Percentiles rank a stretch among this genome's conserved stretches.
These are phyloP conservation scores for Tetrahymena borealis DNA, from an alignment of 73 alveolate genomes.

Conservation along the genomic window DNA sequence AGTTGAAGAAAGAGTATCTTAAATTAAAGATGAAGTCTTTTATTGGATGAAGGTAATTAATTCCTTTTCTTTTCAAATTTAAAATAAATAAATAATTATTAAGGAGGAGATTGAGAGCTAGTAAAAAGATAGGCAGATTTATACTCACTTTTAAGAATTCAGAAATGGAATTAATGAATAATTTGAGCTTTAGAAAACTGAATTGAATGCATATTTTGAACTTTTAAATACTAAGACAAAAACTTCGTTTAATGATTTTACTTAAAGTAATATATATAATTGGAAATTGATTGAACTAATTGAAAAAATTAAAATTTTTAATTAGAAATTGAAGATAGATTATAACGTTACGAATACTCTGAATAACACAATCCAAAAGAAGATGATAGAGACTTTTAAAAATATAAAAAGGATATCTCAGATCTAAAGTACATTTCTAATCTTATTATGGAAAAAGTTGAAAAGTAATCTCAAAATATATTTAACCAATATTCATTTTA, in stretches of 20 bases:
- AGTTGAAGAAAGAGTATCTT: neutral
- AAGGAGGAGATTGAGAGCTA: neutral
- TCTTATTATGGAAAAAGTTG: neutral
- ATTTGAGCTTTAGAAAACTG: neutral
- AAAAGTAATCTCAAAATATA: neutral
- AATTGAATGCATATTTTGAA: neutral
- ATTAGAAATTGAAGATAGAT: neutral
- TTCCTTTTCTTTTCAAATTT: neutral
- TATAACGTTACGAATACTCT: neutral
- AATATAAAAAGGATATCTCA: neutral
- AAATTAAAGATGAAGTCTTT: neutral
- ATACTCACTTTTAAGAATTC: neutral
- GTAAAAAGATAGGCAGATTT: neutral
- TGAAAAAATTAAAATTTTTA: neutral
- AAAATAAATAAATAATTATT: neutral
- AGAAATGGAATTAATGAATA: neutral
- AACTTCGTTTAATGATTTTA: neutral
- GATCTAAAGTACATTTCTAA: neutral
- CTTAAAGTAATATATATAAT: neutral
- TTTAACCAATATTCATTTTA: no score
- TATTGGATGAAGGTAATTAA: neutral
- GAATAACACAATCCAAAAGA: neutral
- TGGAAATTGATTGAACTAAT: neutral
- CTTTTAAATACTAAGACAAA: neutral
- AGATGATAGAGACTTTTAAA: neutral